Percentiles rank a stretch among this genome's conserved stretches.
These are phyloP conservation scores for Crotalaria pallida DNA, from an alignment of 306 rosid species.

Conservation along the genomic window DNA sequence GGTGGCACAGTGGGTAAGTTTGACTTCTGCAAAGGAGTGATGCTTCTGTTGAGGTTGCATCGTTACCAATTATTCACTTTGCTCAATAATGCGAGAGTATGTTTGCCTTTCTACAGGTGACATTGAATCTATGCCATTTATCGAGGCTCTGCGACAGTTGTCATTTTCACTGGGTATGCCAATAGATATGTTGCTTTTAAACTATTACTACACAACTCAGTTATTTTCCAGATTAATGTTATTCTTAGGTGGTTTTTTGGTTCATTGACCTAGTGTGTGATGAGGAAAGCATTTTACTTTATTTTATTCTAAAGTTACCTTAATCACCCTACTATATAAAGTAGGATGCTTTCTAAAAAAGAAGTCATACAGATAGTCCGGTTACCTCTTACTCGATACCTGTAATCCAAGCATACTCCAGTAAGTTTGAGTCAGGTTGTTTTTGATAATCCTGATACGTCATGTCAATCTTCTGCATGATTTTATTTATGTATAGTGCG, in stretches of 20 bases:
- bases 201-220: neutral
- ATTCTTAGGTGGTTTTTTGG: neutral
- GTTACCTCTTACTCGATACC: constrained; percentile 9
- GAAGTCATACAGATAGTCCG: neutral
- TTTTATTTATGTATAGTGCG: neutral
- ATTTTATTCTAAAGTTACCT: neutral
- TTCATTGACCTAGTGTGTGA: neutral
- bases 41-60: constrained; percentile 15
- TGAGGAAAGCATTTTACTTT: neutral
- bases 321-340: neutral
- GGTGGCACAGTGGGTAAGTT: constrained; percentile 94
- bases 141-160: constrained; percentile 86
- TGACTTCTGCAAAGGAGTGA: neutral
- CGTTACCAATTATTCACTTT: neutral
- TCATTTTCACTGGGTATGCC: constrained; percentile 87
- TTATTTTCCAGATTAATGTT: neutral
- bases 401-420: neutral
- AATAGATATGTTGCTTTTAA: constrained; percentile 1
- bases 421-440: neutral
- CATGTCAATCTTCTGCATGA: neutral
- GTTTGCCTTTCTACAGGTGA: constrained; percentile 55
- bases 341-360: neutral
- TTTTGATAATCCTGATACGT: neutral
- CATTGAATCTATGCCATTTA: constrained; percentile 98
- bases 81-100: neutral